These are phyloP conservation scores for Lasiosphaeriaceae sp. DNA, from an alignment of 495 filamentous ascomycete genomes.

Conservation along the genomic window DNA sequence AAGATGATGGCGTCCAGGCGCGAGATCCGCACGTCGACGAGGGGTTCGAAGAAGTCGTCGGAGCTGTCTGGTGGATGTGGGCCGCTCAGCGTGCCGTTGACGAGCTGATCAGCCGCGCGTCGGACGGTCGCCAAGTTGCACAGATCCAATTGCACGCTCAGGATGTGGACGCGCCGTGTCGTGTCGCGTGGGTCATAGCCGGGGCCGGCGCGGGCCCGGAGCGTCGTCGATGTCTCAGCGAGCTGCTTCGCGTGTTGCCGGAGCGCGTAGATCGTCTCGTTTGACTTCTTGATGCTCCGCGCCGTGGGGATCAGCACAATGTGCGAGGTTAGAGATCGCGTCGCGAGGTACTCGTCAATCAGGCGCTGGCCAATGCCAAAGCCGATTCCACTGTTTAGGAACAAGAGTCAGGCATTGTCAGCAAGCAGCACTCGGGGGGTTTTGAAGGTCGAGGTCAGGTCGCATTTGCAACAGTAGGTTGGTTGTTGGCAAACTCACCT, in stretches of 20 bases:
- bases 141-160: slow-evolving; percentile 55
- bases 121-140: slow-evolving; percentile 50
- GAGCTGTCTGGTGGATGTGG: slow-evolving; percentile 22
- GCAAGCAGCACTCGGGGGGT: neutral
- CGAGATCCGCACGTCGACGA: slow-evolving; percentile 49
- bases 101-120: slow-evolving; percentile 40
- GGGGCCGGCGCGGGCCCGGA: slow-evolving; percentile 35
- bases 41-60: slow-evolving; percentile 33
- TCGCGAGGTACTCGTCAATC: slow-evolving; percentile 82
- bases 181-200: slow-evolving; percentile 41
- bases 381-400: slow-evolving; percentile 70
- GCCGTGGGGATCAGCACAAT: slow-evolving; percentile 66
- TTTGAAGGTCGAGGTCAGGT: slow-evolving; percentile 7
- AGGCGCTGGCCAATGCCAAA: slow-evolving; percentile 82
- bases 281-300: slow-evolving; percentile 56
- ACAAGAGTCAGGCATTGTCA: slow-evolving; percentile 15
- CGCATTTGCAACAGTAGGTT: neutral
- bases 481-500: slow-evolving; percentile 43
- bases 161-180: slow-evolving; percentile 49
- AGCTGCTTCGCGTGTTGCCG: slow-evolving; percentile 47
- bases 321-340: slow-evolving; percentile 56
- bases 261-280: slow-evolving; percentile 52
- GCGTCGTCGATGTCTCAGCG: slow-evolving; percentile 32
- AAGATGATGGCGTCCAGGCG: slow-evolving; percentile 77
- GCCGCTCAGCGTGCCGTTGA: slow-evolving; percentile 47